Evolutionary conservation across 2,329 filamentous ascomycete species (phyloP).

Genomic region (Colletotrichum falcatum): DNA sequence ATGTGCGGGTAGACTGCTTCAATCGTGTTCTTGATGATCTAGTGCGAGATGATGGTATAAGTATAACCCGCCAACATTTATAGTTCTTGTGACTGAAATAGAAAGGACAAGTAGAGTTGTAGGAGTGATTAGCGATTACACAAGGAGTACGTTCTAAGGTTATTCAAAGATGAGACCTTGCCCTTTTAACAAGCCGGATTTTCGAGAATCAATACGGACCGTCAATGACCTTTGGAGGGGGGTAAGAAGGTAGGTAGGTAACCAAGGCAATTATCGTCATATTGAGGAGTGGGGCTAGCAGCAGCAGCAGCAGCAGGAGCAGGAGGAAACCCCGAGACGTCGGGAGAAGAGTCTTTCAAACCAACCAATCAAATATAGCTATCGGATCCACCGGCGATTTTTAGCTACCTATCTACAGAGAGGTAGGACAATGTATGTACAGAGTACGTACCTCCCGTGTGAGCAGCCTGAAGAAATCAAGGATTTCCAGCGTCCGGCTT

Average conservation of each 20-base stretch:
- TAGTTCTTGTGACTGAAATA: neutral
- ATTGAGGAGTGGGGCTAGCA: constrained; percentile 10
- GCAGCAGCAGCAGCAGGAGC: no score
- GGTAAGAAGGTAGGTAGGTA: neutral
- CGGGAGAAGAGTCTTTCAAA: constrained; percentile 24
- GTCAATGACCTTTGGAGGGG: neutral
- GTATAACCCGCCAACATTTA: neutral
- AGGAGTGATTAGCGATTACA: no score
- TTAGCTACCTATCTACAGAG: neutral
- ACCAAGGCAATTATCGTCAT: constrained; percentile 9
- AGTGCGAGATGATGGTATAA: neutral
- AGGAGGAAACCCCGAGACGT: constrained; percentile 27
- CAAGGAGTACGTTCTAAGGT: neutral
- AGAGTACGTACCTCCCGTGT: neutral
- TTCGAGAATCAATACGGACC: neutral
- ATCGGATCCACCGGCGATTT: neutral
- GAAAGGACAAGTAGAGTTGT: neutral
- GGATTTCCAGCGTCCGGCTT: neutral
- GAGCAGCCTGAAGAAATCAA: neutral
- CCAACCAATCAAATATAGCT: constrained; percentile 5
- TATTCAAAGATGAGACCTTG: neutral
- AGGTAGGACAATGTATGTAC: neutral
- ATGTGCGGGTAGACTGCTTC: neutral
- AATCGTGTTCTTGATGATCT: neutral
- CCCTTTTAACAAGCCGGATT: neutral